Percentiles rank a stretch among this genome's conserved stretches.
phyloP scores from a whole-genome alignment of 192 early-diverging fungal genomes.

The Chytriomyces hyalinus region DNA sequence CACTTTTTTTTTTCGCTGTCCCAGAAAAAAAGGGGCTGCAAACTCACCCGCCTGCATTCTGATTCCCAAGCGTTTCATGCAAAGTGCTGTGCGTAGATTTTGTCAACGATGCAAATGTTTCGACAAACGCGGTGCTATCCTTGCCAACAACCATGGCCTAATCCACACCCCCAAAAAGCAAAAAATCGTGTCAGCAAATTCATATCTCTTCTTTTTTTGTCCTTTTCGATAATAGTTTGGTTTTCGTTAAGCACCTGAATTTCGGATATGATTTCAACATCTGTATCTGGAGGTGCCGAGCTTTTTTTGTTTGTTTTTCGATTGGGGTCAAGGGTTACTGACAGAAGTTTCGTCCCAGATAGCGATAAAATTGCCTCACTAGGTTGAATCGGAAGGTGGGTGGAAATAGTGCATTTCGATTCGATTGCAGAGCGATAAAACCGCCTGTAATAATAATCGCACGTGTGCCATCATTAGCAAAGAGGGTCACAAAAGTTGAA shows the following conservation, averaged over 20 bases:
- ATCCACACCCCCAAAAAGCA: not conserved
- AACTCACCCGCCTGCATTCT: no score
- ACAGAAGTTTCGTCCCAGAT: no score
- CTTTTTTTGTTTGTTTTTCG: no score
- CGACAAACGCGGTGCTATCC: not conserved
- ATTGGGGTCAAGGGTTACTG: no score
- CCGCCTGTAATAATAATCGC: no score
- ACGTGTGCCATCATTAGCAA: not conserved
- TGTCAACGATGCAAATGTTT: not conserved
- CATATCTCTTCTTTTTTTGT: not conserved
- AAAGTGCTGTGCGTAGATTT: no score
- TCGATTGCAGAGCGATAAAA: not conserved
- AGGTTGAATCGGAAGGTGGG: not conserved
- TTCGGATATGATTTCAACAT: not conserved
- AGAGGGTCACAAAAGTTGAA: not conserved
- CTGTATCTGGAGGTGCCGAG: not conserved
- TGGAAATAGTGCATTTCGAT: not conserved
- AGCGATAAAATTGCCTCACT: no score
- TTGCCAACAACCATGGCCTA: not conserved
- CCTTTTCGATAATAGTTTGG: not conserved
- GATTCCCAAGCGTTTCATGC: no score
- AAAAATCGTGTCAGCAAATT: not conserved
- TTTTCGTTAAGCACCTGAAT: not conserved
- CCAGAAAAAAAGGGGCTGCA: no score
- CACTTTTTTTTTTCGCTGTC: no score